Conservation (phyloP, 2,329 filamentous ascomycete species). For the Aspergillus neotritici region DNA sequence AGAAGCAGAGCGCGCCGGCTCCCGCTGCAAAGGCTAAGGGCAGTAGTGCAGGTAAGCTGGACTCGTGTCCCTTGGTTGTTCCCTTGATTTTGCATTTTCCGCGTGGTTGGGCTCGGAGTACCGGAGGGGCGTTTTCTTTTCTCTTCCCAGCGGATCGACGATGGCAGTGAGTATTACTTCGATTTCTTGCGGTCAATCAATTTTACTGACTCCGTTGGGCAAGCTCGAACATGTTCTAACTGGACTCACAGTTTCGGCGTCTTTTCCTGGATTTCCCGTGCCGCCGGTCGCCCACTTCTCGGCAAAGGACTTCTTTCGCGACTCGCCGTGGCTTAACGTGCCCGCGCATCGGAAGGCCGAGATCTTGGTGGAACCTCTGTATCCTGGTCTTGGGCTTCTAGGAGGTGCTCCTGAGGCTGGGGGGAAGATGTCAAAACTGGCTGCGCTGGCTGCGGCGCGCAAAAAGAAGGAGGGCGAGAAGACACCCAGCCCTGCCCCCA, state of each 20-base stretch:
- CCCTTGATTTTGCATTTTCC: conserved; percentile 8
- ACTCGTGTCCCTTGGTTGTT: neutral
- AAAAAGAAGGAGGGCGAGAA: conserved; percentile 74
- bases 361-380: conserved; percentile 57
- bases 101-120: conserved; percentile 28
- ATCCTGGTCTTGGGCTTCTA: conserved; percentile 62
- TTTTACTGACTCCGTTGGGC: conserved; percentile 28
- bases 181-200: conserved; percentile 11
- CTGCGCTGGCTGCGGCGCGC: conserved; percentile 77
- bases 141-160: neutral
- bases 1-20: conserved; percentile 22
- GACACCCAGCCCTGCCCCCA: conserved; percentile 20
- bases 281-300: conserved; percentile 33
- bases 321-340: conserved; percentile 78
- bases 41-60: conserved; percentile 19
- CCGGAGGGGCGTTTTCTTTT: neutral
- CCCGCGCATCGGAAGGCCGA: conserved; percentile 59
- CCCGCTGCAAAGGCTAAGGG: conserved; percentile 18
- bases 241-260: conserved; percentile 30
- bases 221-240: conserved; percentile 36
- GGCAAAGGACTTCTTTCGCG: conserved; percentile 64
- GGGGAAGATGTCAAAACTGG: conserved; percentile 82
- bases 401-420: conserved; percentile 63
- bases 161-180: conserved; percentile 13
- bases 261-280: conserved; percentile 18